These are phyloP conservation scores for Stagonosporopsis rhizophila DNA, from an alignment of 2,329 filamentous ascomycete genomes.

Conservation along the genomic window DNA sequence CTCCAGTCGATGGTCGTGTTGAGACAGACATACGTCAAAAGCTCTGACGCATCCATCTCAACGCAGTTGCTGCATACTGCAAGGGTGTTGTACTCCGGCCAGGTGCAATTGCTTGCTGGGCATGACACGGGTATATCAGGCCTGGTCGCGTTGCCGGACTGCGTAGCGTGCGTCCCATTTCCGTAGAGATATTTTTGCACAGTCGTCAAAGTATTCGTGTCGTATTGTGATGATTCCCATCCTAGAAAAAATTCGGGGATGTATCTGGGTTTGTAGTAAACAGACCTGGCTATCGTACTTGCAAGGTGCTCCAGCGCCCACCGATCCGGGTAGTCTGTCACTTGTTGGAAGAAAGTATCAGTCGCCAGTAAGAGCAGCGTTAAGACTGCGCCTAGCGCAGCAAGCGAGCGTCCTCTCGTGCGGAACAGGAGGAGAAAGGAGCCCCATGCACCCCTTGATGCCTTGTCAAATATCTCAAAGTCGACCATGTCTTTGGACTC, in stretches of 20 bases:
- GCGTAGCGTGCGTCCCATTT: conserved; percentile 19
- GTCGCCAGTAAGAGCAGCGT: conserved; percentile 22
- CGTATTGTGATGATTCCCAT: background rate
- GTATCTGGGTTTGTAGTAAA: conserved; percentile 12
- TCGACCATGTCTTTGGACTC: conserved; percentile 30
- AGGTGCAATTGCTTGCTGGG: conserved; percentile 40
- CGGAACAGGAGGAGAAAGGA: conserved; percentile 25
- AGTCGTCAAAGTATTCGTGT: background rate
- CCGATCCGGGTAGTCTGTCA: conserved; percentile 13
- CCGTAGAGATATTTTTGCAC: background rate
- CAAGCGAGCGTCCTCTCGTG: conserved; percentile 23
- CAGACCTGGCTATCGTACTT: background rate
- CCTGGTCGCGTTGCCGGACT: conserved; percentile 30
- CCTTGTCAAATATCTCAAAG: conserved; percentile 45
- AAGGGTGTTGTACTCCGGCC: conserved; percentile 37
- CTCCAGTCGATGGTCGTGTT: conserved; percentile 28
- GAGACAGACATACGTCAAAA: conserved; percentile 27
- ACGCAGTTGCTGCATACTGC: conserved; percentile 32
- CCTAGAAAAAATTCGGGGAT: background rate
- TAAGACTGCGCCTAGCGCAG: conserved; percentile 2
- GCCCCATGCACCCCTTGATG: conserved; percentile 33
- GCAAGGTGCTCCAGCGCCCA: conserved; percentile 2
- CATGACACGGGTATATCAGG: conserved; percentile 37
- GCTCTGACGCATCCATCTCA: conserved; percentile 18
- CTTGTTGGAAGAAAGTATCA: conserved; percentile 44